Base-by-base conservation (phyloP, 257 asterid species). In the Solanum habrochaites region DNA sequence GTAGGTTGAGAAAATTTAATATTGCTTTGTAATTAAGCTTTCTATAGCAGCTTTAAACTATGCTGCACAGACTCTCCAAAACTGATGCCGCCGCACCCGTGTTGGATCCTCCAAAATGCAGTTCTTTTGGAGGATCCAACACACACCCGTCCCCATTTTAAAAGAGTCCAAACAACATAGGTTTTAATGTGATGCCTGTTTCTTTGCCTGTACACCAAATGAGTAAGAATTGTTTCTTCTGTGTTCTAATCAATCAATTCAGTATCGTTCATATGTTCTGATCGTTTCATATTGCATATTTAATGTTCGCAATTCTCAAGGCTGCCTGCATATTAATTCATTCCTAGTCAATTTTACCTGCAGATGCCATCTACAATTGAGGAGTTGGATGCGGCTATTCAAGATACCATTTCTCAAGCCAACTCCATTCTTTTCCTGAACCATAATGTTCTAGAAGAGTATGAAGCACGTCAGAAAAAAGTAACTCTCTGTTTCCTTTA, bases 301-400 rank as follows among this genome's bases (percentile, higher is more conserved):
- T 25, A 23, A 32, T 71, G 21, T 32, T 75, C 25, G 3, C n/a
- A 23, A 20, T 78, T 80, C 84, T 80, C 42, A 16, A 27, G 66
- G 64, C 18, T 78, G 25, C 84, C 84, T 45, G 83, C 58, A 45
- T 78, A 29, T 45, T 47, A 78, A 37, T 29, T 89, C 86, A 87
- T 87, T 82, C 86, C 78, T 60, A 43, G 45, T 70, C 85, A 47
- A 84, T 86, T 42, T 69, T 89, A 31, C 91, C 82, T 88, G 90
- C 93, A 96, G 99, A 92, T 97, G 99, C 99, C 99, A 82, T 88
- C 94, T 86, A 94, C 99, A 27, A 85, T 95, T 75, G 99, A 95
- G 89, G 99, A 97, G 70, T 86, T 97, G 93, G 94, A 92, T 90
- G 97, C 96, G 85, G 95, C 98, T 71, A 94, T 97, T 86, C 94